phyloP scores from a whole-genome alignment of 2,329 filamentous ascomycete species.

The Eurotiales sp. region DNA sequence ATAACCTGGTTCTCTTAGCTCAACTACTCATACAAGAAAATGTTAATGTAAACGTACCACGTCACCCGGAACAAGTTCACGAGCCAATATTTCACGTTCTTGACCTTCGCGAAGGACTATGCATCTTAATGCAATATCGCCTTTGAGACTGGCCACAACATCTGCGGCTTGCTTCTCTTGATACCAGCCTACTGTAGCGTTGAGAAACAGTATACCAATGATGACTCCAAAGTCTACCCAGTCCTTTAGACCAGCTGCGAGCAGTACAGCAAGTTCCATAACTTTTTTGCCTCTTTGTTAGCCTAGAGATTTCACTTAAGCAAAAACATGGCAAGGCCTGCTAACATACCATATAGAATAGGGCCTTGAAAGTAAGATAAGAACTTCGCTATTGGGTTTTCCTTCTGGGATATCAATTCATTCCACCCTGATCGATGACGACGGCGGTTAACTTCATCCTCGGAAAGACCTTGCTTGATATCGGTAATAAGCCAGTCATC shows the following conservation, averaged over 20 bases:
- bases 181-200: conserved; percentile 74
- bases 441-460: conserved; percentile 56
- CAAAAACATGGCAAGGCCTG: background rate
- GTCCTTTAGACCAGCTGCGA: conserved; percentile 69
- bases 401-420: conserved; percentile 72
- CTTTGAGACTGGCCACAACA: conserved; percentile 70
- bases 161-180: conserved; percentile 78
- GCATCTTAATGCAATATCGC: conserved; percentile 73
- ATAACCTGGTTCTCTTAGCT: conserved; percentile 49
- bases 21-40: conserved; percentile 17
- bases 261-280: conserved; percentile 71
- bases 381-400: conserved; percentile 70
- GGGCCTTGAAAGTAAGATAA: conserved; percentile 71
- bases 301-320: background rate
- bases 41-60: conserved; percentile 53
- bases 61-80: conserved; percentile 72
- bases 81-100: conserved; percentile 63
- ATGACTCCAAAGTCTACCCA: conserved; percentile 79
- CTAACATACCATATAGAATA: conserved; percentile 64
- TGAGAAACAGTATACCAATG: conserved; percentile 69
- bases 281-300: conserved; percentile 31
- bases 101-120: conserved; percentile 63
- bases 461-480: conserved; percentile 60
- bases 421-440: conserved; percentile 67
- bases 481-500: conserved; percentile 68